These are phyloP conservation scores for Oemleria cerasiformis DNA, from an alignment of 306 rosid species.

Conservation along the genomic window DNA sequence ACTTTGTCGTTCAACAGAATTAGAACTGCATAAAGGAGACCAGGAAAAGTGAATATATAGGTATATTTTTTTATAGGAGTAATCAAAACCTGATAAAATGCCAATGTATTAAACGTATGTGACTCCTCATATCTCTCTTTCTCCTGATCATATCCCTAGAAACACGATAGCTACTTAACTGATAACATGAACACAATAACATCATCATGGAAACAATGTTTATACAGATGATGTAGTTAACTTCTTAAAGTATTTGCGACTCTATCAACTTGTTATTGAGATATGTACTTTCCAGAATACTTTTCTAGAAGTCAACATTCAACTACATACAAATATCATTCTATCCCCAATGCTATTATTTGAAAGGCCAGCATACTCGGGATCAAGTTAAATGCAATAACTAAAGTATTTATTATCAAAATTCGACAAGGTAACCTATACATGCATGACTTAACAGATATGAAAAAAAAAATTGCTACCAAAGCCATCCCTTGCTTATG, in stretches of 20 bases:
- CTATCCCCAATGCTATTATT: not conserved
- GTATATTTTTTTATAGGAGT: not conserved
- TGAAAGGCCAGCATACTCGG: not conserved
- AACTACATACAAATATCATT: not conserved
- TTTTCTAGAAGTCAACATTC: not conserved
- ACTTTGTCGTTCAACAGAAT: conserved; percentile 27
- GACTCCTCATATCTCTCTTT: conserved; percentile 11
- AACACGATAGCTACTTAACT: not conserved
- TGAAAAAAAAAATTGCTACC: too few relatives aligned
- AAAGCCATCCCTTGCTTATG: too few relatives aligned
- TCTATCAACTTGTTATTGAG: not conserved
- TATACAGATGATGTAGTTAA: not conserved
- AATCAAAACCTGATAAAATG: conserved; percentile 5
- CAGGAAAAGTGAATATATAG: not conserved
- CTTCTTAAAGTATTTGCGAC: not conserved
- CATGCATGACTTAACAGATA: too few relatives aligned
- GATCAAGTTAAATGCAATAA: not conserved
- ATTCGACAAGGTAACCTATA: too few relatives aligned
- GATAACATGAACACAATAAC: not conserved
- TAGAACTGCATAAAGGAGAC: conserved; percentile 44
- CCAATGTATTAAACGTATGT: not conserved
- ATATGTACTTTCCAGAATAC: too few relatives aligned
- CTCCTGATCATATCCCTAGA: conserved; percentile 20
- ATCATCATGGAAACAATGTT: not conserved
- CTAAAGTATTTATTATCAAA: not conserved